Conservation (phyloP, 192 early-diverging fungal genomes). For the Coemansia sp. region DNA sequence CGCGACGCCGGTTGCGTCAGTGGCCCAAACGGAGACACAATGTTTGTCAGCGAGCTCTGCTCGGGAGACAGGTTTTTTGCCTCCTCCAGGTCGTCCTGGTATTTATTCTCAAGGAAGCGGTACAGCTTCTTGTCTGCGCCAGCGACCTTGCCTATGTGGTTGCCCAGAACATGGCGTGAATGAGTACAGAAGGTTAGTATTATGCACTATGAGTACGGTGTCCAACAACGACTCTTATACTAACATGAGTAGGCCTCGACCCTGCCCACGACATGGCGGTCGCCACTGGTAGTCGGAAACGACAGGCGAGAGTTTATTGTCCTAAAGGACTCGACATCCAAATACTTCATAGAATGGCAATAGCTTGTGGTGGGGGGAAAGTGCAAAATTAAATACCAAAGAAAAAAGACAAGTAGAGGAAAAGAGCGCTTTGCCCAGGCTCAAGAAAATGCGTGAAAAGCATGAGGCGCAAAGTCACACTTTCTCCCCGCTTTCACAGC, state of each 20-base stretch:
- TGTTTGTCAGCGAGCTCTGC: slow-evolving; percentile 59
- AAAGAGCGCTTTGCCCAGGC: too few relatives aligned
- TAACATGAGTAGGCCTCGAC: slow-evolving; percentile 95
- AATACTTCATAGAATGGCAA: slow-evolving; percentile 91
- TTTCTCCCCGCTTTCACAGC: too few relatives aligned
- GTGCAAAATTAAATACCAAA: too few relatives aligned
- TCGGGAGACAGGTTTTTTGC: slow-evolving; percentile 65
- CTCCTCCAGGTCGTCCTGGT: slow-evolving; percentile 62
- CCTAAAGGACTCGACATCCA: slow-evolving; percentile 77
- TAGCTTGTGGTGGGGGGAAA: not conserved
- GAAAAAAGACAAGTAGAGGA: too few relatives aligned
- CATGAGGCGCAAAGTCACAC: too few relatives aligned
- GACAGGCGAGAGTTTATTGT: slow-evolving; percentile 80
- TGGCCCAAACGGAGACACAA: slow-evolving; percentile 84
- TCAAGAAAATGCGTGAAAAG: too few relatives aligned
- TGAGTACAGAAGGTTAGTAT: too few relatives aligned
- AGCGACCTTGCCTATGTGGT: slow-evolving; percentile 80
- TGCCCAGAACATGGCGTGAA: not conserved
- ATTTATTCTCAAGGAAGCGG: slow-evolving; percentile 82
- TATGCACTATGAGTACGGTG: too few relatives aligned
- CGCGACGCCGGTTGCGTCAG: slow-evolving; percentile 79
- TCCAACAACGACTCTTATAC: too few relatives aligned
- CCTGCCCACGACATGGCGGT: slow-evolving; percentile 77
- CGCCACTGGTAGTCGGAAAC: slow-evolving; percentile 74
- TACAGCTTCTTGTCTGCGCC: slow-evolving; percentile 90